Conservation (phyloP, 371 early-diverging fungal genomes). For the Rhizomucor pusillus region DNA sequence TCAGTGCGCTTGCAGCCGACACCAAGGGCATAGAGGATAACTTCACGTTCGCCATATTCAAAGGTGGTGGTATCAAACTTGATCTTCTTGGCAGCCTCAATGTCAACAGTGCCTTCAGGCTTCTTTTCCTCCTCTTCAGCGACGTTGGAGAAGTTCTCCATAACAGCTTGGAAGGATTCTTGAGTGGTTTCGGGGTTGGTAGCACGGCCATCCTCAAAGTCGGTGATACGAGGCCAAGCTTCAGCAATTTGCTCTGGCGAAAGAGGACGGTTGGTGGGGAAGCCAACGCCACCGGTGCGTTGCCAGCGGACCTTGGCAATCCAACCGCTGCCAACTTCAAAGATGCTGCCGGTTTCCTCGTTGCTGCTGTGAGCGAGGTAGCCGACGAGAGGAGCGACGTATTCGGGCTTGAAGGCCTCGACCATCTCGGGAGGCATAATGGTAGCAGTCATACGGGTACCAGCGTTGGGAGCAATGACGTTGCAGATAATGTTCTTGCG, state of each 20-base stretch:
- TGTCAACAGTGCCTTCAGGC: slow-evolving; percentile 48
- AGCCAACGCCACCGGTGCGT: slow-evolving; percentile 86
- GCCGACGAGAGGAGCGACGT: slow-evolving; percentile 92
- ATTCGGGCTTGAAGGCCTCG: slow-evolving; percentile 95
- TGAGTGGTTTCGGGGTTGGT: slow-evolving; percentile 78
- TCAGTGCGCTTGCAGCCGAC: slow-evolving; percentile 89
- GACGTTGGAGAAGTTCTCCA: slow-evolving; percentile 70
- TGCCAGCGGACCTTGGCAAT: slow-evolving; percentile 93
- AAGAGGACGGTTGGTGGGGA: slow-evolving; percentile 87
- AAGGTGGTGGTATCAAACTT: slow-evolving; percentile 46
- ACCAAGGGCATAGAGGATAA: slow-evolving; percentile 93
- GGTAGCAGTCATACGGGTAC: slow-evolving; percentile 97
- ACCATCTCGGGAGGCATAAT: slow-evolving; percentile 95
- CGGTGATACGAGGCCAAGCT: slow-evolving; percentile 69
- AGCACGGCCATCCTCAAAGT: slow-evolving; percentile 94
- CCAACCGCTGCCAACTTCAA: slow-evolving; percentile 94
- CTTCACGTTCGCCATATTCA: slow-evolving; percentile 83
- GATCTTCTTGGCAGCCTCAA: slow-evolving; percentile 66
- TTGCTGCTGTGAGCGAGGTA: slow-evolving; percentile 86
- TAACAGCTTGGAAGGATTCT: slow-evolving; percentile 82
- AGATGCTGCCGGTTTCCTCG: slow-evolving; percentile 84
- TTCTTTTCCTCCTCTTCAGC: slow-evolving; percentile 33
- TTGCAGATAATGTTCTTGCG: slow-evolving; percentile 90
- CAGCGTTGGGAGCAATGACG: slow-evolving; percentile 97
- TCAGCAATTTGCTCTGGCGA: slow-evolving; percentile 78